Evolutionary conservation across 2,329 filamentous ascomycete genomes (phyloP), one percentile per base, ranked within the genome.

Genomic region (Tolypocladium pustulatum): DNA sequence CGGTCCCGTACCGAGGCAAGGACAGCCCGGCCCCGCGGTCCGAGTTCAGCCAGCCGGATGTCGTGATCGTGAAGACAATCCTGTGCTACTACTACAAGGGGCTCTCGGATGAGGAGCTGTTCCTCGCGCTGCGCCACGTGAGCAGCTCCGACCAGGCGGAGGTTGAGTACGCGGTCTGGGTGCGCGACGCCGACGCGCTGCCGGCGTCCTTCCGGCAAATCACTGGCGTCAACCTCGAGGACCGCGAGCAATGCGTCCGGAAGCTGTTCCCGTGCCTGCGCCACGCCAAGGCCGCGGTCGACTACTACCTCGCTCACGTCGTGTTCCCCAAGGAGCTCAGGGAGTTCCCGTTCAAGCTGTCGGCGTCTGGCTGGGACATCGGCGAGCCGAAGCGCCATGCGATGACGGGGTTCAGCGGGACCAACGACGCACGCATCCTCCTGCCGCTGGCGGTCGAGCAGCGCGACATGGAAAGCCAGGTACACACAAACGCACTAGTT

Each of bases 391-490:
- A 79, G 58, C 7, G 22, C 0, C 71, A 82, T 25, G 75, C 78
- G 0, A 84, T 79, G 0, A 85, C 83, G 0, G 88, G 87, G 0
- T 91, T 91, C 65, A 88, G 84, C 58, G 87, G 87, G 0, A 91
- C 87, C 0, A 86, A 84, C 30, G 87, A 90, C 62, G 83, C 81
- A 0, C 70, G 76, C 13, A 72, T 76, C n/a, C 65, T 86, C 0
- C 72, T 90, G 0, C 86, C 87, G 0, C 64, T 86, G 0, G 71
- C 64, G 0, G 76, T 90, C 0, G 64, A 72, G 0, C 84, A 89
- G 36, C 69, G 80, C 0, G 82, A 89, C 38, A 72, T 86, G 0
- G 64, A 69, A 0, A 69, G 72, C 0, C 82, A 88, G 41, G 72
- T 71, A 1, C 83, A 88, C 56, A 91, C 87, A 0, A 90, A 90